Conservation (phyloP, 2,329 filamentous ascomycete genomes). For the Verticillium dahliae region DNA sequence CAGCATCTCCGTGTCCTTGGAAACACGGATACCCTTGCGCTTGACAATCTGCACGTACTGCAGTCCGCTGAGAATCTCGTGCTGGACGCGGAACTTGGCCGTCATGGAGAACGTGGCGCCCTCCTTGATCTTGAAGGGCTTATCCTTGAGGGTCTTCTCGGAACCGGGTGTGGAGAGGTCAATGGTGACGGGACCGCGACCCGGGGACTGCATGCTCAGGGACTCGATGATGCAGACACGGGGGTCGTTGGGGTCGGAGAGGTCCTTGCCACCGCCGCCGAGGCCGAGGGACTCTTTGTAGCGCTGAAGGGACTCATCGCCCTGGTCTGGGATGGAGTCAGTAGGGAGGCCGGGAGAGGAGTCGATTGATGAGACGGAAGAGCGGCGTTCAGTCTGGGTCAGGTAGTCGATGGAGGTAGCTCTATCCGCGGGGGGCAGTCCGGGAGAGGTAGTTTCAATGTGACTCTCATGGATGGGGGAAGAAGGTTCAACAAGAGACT, state of each 20-base stretch:
- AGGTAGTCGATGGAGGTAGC: background rate
- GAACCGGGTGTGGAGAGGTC: conserved; percentile 72
- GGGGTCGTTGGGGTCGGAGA: conserved; percentile 72
- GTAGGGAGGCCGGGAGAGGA: background rate
- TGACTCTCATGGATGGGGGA: background rate
- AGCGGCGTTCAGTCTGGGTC: background rate
- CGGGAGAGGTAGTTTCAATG: background rate
- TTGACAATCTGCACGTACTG: conserved; percentile 96
- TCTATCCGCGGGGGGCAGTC: background rate
- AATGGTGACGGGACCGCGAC: conserved; percentile 79
- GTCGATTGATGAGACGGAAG: background rate
- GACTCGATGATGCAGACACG: conserved; percentile 91
- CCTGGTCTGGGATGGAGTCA: conserved; percentile 38
- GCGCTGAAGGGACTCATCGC: conserved; percentile 90
- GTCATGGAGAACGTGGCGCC: conserved; percentile 91
- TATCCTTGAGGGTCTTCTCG: conserved; percentile 72
- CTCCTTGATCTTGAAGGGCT: conserved; percentile 98
- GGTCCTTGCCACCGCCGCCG: conserved; percentile 62
- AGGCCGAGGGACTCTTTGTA: conserved; percentile 97
- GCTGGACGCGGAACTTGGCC: conserved; percentile 90
- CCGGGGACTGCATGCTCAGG: conserved; percentile 79
- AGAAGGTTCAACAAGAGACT: background rate
- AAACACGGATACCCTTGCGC: conserved; percentile 76
- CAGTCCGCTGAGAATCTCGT: conserved; percentile 88
- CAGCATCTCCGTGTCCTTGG: conserved; percentile 98